These are phyloP conservation scores for Auricularia auricula-judae DNA, from an alignment of 768 basidiomycete genomes.

Conservation along the genomic window DNA sequence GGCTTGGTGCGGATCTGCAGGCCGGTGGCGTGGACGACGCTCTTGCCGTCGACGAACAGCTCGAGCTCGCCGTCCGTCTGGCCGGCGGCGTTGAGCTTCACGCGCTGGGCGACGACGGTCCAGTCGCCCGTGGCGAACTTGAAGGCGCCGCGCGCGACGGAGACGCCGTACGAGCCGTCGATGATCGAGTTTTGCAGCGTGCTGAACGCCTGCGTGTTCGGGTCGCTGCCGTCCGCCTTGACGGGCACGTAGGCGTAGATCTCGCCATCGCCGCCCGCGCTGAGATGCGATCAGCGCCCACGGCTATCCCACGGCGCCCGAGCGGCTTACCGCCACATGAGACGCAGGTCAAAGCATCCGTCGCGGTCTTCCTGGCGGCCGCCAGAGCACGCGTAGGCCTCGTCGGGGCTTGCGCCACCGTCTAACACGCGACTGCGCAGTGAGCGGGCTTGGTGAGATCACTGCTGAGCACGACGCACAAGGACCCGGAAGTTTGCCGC, in stretches of 20 bases:
- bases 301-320: background rate
- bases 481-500: slow-evolving; percentile 65
- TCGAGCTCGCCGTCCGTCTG: slow-evolving; percentile 61
- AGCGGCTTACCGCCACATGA: slow-evolving; percentile 55
- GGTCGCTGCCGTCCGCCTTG: slow-evolving; percentile 35
- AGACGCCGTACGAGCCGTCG: slow-evolving; percentile 49
- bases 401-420: slow-evolving; percentile 40
- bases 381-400: slow-evolving; percentile 51
- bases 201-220: background rate
- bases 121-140: slow-evolving; percentile 50
- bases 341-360: slow-evolving; percentile 50
- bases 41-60: slow-evolving; percentile 53
- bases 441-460: background rate
- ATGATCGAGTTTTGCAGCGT: slow-evolving; percentile 29
- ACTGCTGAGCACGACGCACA: slow-evolving; percentile 30
- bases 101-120: slow-evolving; percentile 56
- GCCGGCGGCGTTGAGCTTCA: slow-evolving; percentile 64
- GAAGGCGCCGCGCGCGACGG: slow-evolving; percentile 61
- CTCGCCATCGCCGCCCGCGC: slow-evolving; percentile 46
- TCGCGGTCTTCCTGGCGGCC: slow-evolving; percentile 47
- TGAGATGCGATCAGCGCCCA: slow-evolving; percentile 11
- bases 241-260: slow-evolving; percentile 60
- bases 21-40: slow-evolving; percentile 49
- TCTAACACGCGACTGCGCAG: background rate
- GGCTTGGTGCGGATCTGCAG: slow-evolving; percentile 41